Evolutionary conservation across 2,329 filamentous ascomycete species (phyloP), one percentile per base, ranked within the genome.

Genomic region (Coleophoma crateriformis): DNA sequence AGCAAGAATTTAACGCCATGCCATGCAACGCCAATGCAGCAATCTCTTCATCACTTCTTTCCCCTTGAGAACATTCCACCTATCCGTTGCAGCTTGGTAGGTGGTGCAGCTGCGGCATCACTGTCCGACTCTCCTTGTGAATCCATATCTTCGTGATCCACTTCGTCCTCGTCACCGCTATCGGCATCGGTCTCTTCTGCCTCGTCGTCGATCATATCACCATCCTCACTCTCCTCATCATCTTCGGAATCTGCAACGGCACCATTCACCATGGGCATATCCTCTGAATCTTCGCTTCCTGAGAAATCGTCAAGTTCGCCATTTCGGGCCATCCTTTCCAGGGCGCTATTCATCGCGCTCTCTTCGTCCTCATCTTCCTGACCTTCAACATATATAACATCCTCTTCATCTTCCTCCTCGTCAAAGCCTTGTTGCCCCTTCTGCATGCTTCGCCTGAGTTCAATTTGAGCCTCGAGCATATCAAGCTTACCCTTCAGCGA

Each of bases 401-500:
- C 73, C 7, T 77, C 75, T 2, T 75, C 74, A 37, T 73, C 74
- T 15, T 74, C 71, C 43, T 73, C 72, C 15, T 63, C 68, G 40
- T 71, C 69, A 13, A 62, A 60, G 5, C 67, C 64, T 45, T 71
- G 50, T 57, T 65, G 55, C 49, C 63, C 53, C 51, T 66, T 76
- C 61, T 86, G 82, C 68, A 90, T 82, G 53, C 78, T 81, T 61
- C 82, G 82, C 45, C 94, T 78, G 60, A 96, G 72, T 60, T 88
- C 82, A 67, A 97, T 85, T 70, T 99, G 94, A 7, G 89, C 85
- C 61, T 94, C 87, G 45, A 97, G 77, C 81, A 99, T 89, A 64
- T 97, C 92, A 33, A 99, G 77, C 69, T 96, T 96, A 20, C 94
- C 94, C 73, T 96, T 96, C 52, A 99, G 78, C 17, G 91, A 81